Evolutionary conservation across 2,329 filamentous ascomycete species (phyloP).

Genomic region (Colletotrichum destructivum): DNA sequence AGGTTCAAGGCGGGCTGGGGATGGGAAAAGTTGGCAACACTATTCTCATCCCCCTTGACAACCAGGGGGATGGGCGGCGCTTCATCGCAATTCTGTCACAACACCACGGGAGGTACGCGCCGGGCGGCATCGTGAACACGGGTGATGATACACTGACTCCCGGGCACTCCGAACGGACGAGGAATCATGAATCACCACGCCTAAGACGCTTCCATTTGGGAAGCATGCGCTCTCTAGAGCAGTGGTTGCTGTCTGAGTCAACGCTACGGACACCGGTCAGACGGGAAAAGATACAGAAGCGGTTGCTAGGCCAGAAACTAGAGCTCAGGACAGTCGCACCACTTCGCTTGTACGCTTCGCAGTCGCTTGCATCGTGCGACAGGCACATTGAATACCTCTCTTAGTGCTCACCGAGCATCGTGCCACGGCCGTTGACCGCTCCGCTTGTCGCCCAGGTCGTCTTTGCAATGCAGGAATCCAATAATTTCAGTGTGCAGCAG

Average conservation of each 20-base stretch:
- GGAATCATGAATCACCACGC: slow-evolving; percentile 26
- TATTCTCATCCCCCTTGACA: slow-evolving; percentile 7
- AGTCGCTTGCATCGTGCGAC: slow-evolving; percentile 22
- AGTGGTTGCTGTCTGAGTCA: neutral
- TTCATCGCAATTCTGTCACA: slow-evolving; percentile 5
- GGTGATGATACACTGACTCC: slow-evolving; percentile 8
- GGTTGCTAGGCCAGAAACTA: neutral
- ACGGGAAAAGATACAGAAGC: neutral
- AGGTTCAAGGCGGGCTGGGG: slow-evolving; percentile 24
- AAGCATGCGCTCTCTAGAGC: neutral
- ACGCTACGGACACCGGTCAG: too few species aligned
- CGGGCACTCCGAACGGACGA: neutral
- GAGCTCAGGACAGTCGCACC: neutral
- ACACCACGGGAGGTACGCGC: slow-evolving; percentile 22
- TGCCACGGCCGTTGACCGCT: slow-evolving; percentile 20
- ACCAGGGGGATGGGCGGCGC: slow-evolving; percentile 19
- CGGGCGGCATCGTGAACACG: slow-evolving; percentile 35
- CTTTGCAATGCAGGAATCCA: slow-evolving; percentile 33
- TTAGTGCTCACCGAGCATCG: slow-evolving; percentile 25
- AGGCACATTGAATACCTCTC: neutral
- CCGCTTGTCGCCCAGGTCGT: slow-evolving; percentile 1
- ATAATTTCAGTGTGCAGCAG: slow-evolving; percentile 32
- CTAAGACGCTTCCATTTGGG: neutral
- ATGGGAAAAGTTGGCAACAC: slow-evolving; percentile 37
- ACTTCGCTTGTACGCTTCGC: neutral